Percentiles rank a stretch among this genome's conserved stretches.
phyloP scores from a whole-genome alignment of 805 yeast species.

The Candida nonsorbophila region DNA sequence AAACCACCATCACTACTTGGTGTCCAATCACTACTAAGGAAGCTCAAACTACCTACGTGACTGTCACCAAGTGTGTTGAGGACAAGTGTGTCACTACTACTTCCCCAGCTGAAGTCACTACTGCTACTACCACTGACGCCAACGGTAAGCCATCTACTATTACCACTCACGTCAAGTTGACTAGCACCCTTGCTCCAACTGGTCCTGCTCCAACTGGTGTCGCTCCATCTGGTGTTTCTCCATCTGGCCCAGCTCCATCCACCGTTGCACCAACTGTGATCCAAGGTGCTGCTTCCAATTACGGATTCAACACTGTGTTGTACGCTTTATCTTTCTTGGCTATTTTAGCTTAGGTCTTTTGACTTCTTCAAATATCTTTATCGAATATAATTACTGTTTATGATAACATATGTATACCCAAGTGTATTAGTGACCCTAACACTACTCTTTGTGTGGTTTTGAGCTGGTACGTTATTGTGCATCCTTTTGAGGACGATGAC shows the following conservation, averaged over 20 bases:
- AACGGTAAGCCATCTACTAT: not conserved
- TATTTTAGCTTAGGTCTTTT: slow-evolving; percentile 3
- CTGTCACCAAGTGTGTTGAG: slow-evolving; percentile 31
- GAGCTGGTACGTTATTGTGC: not conserved
- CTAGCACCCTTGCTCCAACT: slow-evolving; percentile 6
- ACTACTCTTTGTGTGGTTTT: not conserved
- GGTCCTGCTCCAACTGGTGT: slow-evolving; percentile 2
- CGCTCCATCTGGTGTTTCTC: slow-evolving; percentile 4
- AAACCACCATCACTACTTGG: slow-evolving; percentile 6
- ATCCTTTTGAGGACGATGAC: not conserved
- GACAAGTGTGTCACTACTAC: slow-evolving; percentile 22
- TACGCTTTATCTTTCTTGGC: slow-evolving; percentile 1
- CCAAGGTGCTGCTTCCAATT: slow-evolving; percentile 4
- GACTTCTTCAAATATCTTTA: not conserved
- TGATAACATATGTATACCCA: no score
- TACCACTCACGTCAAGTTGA: no score
- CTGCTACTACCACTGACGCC: not conserved
- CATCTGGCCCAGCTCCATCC: slow-evolving; percentile 8
- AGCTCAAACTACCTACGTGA: slow-evolving; percentile 22
- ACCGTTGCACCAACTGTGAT: slow-evolving; percentile 3
- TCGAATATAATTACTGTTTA: not conserved
- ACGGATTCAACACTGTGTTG: slow-evolving; percentile 2
- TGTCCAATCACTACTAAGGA: not conserved
- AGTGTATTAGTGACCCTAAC: no score
- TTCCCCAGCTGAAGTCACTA: slow-evolving; percentile 18